Base-by-base conservation (phyloP, 495 filamentous ascomycete genomes). In the Aspergillus affinis region DNA sequence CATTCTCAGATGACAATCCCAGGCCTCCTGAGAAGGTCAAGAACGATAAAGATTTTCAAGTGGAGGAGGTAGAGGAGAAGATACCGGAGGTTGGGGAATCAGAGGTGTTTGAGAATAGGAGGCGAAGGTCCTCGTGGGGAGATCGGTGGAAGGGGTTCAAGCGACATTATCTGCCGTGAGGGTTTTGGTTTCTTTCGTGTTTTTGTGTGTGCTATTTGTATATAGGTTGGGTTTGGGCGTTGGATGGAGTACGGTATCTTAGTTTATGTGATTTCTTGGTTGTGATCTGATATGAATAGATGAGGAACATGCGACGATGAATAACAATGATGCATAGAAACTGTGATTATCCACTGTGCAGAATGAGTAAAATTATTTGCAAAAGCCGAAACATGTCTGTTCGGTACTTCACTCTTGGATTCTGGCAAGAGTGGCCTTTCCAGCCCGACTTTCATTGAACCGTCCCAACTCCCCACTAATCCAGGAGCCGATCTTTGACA, bases 401-500 rank as follows among this genome's bases (percentile, higher is more conserved):
- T 4, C 23, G 2, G 23, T 26, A 26, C 23, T 45, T 23, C 48
- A 60, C 13, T 26, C 54, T n/a, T 66, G 57, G 21, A 61, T 44
- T 51, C 81, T 86, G 46, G 87, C 87, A 52, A 93, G 69, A 18
- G 89, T 84, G 2, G 91, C 91, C 65, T 88, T 93, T 4, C 91
- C 91, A 27, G 90, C 91, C 54, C 83, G 83, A 57, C 88, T 90
- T 21, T 87, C 89, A 71, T 93, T 90, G 20, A 74, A 65, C 72
- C 88, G 85, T 17, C 88, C 93, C 54, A 99, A 74, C 76, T 97
- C 88, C 7, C 66, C 74, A 41, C 88, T 91, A 58, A 99, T 96
- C 95, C 95, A 99, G 6, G 86, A 83, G 0, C 94, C 94, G 59
- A 97, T 86, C 61, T 88, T 83, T 4, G 86, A 84, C 74, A 97